Percentiles rank a stretch among this genome's conserved stretches.
Conservation (phyloP, 1,139 yeast genomes). For the Geotrichum phurueaensis region DNA sequence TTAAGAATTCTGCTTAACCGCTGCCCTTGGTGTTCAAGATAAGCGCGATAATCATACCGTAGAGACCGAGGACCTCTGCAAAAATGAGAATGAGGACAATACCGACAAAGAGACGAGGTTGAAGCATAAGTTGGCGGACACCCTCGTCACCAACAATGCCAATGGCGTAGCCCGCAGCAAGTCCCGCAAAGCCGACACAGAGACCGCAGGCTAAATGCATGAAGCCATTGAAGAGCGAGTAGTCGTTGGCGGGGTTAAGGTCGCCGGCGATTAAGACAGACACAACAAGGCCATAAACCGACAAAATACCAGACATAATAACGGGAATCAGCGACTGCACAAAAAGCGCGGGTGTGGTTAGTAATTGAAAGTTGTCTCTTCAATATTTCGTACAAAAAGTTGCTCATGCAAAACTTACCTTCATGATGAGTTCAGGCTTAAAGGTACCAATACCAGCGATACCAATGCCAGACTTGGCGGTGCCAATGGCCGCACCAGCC, state of each 20-base stretch:
- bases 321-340: slow-evolving; percentile 60
- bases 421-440: slow-evolving; percentile 35
- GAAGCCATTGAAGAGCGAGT: slow-evolving; percentile 94
- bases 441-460: slow-evolving; percentile 61
- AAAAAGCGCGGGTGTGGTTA: slow-evolving; percentile 25
- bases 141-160: slow-evolving; percentile 99
- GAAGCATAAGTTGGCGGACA: slow-evolving; percentile 93
- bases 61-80: slow-evolving; percentile 95
- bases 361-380: neutral
- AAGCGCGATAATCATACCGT: slow-evolving; percentile 81
- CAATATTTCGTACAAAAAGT: neutral
- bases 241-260: slow-evolving; percentile 60
- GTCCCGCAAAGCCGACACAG: slow-evolving; percentile 93
- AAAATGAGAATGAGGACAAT: slow-evolving; percentile 91
- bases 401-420: slow-evolving; percentile 18
- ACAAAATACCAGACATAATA: slow-evolving; percentile 99
- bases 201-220: slow-evolving; percentile 98
- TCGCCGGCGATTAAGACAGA: slow-evolving; percentile 87
- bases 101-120: slow-evolving; percentile 84
- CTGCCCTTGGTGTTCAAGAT: slow-evolving; percentile 55
- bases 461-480: slow-evolving; percentile 99
- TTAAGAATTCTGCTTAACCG: slow-evolving; percentile 7
- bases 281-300: slow-evolving; percentile 96
- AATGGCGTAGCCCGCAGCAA: slow-evolving; percentile 96
- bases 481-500: slow-evolving; percentile 98